Base-by-base conservation (phyloP, 1,284 basidiomycete genomes). In the Stygiomarasmius scandens region DNA sequence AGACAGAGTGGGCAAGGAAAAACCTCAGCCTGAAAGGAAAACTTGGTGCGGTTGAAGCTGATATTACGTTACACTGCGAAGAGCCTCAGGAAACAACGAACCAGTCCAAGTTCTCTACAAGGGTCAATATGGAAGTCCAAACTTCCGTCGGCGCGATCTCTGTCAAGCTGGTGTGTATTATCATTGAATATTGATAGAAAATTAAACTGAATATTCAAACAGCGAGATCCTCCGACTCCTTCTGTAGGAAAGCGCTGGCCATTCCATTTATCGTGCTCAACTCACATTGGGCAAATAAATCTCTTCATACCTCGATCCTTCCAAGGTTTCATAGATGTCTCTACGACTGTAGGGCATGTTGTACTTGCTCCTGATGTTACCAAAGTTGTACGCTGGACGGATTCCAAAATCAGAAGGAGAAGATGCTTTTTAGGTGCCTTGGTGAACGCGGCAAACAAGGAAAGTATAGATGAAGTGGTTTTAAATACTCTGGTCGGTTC, bases 381-480 rank as follows among this genome's bases (percentile, higher is more conserved):
- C 20, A 16, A 11, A 12, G 27, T 14, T 4, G 8, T 19, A 11
- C 20, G 52, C 16, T 54, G 52, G 52, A 45, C 29, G 4, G 27
- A 8, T 19, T 11, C 38, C 14, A 14, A 11, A 4, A 22, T 24
- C 23, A 10, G 52, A 19, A 32, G 29, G 16, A 45, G 43, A 32
- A 54, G 29, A 32, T 22, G 23, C 14, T 54, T 54, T 23, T 16
- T 54, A n/a, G 52, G 52, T 14, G 29, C 29, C 12, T 32, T 32
- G 29, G 29, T 12, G 29, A 12, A 32, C 6, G 5, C 29, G 6
- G 6, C 5, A 32, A 32, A 41, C 3, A 32, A 32, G 25, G 45
- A 43, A 43, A 46, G 25, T 19, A 43, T 41, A 22, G 52, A 54
- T 32, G 52, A 54, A 22, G 52, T 54, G 5, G 44, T 4, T n/a